These are phyloP conservation scores for Rhizopus microsporus DNA, from an alignment of 371 early-diverging fungal species.

Conservation along the genomic window DNA sequence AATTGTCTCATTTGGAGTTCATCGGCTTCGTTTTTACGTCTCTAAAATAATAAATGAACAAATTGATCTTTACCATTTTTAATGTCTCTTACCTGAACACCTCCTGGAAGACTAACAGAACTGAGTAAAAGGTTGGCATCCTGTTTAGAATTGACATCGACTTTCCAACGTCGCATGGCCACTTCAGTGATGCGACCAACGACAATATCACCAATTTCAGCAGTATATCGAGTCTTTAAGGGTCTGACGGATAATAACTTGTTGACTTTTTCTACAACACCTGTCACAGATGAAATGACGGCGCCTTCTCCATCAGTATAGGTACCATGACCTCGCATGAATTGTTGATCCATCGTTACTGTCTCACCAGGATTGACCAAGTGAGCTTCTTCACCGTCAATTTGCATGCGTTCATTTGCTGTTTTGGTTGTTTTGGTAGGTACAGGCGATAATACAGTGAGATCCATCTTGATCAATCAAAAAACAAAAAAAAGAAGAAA, in stretches of 20 bases:
- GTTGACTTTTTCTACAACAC: slow-evolving; percentile 94
- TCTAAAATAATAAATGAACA: slow-evolving; percentile 33
- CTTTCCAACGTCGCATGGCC: slow-evolving; percentile 86
- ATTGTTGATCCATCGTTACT: slow-evolving; percentile 81
- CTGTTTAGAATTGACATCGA: slow-evolving; percentile 90
- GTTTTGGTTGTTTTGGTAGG: slow-evolving; percentile 24
- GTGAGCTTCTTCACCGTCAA: slow-evolving; percentile 44
- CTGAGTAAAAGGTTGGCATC: slow-evolving; percentile 92
- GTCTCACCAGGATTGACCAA: slow-evolving; percentile 89
- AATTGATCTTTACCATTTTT: background rate
- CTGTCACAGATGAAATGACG: slow-evolving; percentile 86
- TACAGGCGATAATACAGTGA: slow-evolving; percentile 41
- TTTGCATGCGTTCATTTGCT: slow-evolving; percentile 42
- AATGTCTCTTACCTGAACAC: slow-evolving; percentile 75
- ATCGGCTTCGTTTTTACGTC: slow-evolving; percentile 97
- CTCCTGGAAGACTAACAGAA: slow-evolving; percentile 96
- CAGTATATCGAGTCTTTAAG: slow-evolving; percentile 85
- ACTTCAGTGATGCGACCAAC: slow-evolving; percentile 96
- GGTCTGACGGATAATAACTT: slow-evolving; percentile 93
- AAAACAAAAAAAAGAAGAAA: background rate
- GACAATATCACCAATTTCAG: slow-evolving; percentile 98
- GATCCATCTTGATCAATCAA: slow-evolving; percentile 23
- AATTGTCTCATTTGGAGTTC: slow-evolving; percentile 98
- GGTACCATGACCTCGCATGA: slow-evolving; percentile 98
- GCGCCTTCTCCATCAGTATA: slow-evolving; percentile 66